A percentile compares a stretch with the other conserved stretches of the same genome.
These are phyloP conservation scores for Cladosporium sp. DNA, from an alignment of 2,329 filamentous ascomycete species.

Conservation along the genomic window DNA sequence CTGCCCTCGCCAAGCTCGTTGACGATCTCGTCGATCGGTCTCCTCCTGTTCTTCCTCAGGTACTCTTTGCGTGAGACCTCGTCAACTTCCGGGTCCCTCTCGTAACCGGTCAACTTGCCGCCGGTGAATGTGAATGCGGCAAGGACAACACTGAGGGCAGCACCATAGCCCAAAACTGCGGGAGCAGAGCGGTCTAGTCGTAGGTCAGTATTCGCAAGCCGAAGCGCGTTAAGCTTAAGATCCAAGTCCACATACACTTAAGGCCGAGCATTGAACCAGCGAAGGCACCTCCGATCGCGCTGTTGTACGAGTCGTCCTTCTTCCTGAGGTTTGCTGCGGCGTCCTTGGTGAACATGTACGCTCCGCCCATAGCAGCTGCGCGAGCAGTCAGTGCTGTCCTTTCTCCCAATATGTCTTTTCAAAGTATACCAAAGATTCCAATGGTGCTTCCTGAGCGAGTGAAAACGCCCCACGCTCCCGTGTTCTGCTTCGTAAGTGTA, in stretches of 20 bases:
- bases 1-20: constrained; percentile 81
- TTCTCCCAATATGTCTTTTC: background rate
- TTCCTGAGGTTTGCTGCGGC: constrained; percentile 82
- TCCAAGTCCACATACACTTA: constrained; percentile 57
- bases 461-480: constrained; percentile 78
- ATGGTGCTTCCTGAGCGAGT: constrained; percentile 75
- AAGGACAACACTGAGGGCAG: constrained; percentile 58
- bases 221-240: background rate
- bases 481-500: constrained; percentile 77
- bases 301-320: constrained; percentile 77
- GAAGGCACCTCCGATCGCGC: constrained; percentile 73
- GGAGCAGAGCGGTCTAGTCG: constrained; percentile 60
- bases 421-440: constrained; percentile 60
- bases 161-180: constrained; percentile 68
- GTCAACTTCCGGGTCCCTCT: constrained; percentile 59
- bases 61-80: constrained; percentile 77
- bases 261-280: constrained; percentile 73
- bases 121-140: constrained; percentile 69
- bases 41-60: constrained; percentile 70
- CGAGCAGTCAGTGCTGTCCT: constrained; percentile 23
- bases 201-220: constrained; percentile 20
- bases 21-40: constrained; percentile 77
- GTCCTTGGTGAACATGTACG: constrained; percentile 74
- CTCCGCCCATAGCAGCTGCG: constrained; percentile 69
- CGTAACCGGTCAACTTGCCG: constrained; percentile 58